Base-by-base conservation (phyloP, 2,329 filamentous ascomycete genomes). In the Aspergillus tamarii region DNA sequence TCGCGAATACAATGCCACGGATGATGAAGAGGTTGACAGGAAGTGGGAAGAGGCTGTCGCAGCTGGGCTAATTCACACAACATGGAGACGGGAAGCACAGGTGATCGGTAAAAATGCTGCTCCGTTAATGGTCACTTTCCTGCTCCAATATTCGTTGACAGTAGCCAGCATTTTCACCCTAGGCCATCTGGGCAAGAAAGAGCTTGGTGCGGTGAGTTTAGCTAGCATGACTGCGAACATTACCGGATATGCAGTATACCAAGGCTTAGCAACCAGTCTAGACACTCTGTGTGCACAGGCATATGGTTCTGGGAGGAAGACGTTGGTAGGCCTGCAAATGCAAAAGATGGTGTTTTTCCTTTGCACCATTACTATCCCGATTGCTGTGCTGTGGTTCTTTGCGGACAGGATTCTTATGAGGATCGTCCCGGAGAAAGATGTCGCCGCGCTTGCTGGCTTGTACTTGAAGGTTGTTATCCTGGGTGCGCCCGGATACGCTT, bases 281-380 rank as follows among this genome's bases (percentile, higher is more conserved):
- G 94, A 98, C 78, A 98, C 94, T 0, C 87, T 98, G 2, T 97
- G 94, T 76, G 88, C 94, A 0, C 94, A 98, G 78, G 94, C 95
- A 0, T 98, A 96, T 74, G 94, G 95, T 2, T 96, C 92, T 0
- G 94, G 94, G 0, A 91, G 91, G 75, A 96, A 91, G 74, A 91
- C 94, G 69, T 86, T 98, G 6, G 94, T 98, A 63, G 94, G 92
- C 1, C 77, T 95, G 60, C 92, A 95, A 72, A 85, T 92, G 66
- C 91, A 95, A 78, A 85, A 91, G 62, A 94, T 94, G 91, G 83
- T 91, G 1, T 90, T 84, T 73, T 94, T 95, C 73, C 84, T 95
- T 3, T 89, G 90, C 82, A 76, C 84, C 3, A 84, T 93, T 67
- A 90, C 88, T 1, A 83, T 93, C 21, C 92, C 92, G 0, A 91